A percentile compares a stretch with the other conserved stretches of the same genome.
These are phyloP conservation scores for Phytophthora pistaciae DNA, from an alignment of 352 stramenopile genomes.

Conservation along the genomic window DNA sequence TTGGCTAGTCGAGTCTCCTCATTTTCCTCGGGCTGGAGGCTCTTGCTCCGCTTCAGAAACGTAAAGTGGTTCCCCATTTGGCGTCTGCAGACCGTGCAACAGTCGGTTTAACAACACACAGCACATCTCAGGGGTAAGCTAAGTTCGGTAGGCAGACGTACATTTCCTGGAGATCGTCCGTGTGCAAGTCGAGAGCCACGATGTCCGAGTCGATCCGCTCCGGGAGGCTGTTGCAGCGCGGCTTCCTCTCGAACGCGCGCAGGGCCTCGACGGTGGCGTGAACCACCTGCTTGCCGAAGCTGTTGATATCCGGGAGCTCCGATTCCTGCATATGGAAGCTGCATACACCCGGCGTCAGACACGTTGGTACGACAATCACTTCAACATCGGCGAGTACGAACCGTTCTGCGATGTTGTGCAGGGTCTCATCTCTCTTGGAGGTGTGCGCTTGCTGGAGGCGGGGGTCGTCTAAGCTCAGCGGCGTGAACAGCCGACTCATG, in stretches of 20 bases:
- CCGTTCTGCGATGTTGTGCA: slow-evolving; percentile 18
- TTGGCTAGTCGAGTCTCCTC: slow-evolving; percentile 28
- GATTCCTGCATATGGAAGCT: slow-evolving; percentile 61
- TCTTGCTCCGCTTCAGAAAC: slow-evolving; percentile 24
- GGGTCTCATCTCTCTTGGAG: slow-evolving; percentile 8
- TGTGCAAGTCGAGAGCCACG: slow-evolving; percentile 16
- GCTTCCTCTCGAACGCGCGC: slow-evolving; percentile 52
- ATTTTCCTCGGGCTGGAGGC: slow-evolving; percentile 12
- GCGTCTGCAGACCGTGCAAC: not conserved
- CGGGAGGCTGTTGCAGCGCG: slow-evolving; percentile 50
- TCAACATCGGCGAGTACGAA: slow-evolving; percentile 7
- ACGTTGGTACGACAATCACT: not conserved
- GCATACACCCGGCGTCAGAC: not conserved
- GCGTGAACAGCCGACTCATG: slow-evolving; percentile 13
- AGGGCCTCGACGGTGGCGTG: slow-evolving; percentile 55
- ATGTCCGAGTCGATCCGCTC: slow-evolving; percentile 30
- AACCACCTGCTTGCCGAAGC: slow-evolving; percentile 46
- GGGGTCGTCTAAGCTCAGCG: slow-evolving; percentile 6
- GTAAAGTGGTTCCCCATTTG: slow-evolving; percentile 21
- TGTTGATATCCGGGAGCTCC: slow-evolving; percentile 65
- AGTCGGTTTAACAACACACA: slow-evolving; percentile 4
- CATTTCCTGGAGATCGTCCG: slow-evolving; percentile 20
- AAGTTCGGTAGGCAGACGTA: slow-evolving; percentile 1
- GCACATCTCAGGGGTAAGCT: slow-evolving; percentile 2
- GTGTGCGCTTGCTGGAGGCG: slow-evolving; percentile 1